Evolutionary conservation across 1,284 basidiomycete species (phyloP).

Genomic region (Rugosomyces carneus): DNA sequence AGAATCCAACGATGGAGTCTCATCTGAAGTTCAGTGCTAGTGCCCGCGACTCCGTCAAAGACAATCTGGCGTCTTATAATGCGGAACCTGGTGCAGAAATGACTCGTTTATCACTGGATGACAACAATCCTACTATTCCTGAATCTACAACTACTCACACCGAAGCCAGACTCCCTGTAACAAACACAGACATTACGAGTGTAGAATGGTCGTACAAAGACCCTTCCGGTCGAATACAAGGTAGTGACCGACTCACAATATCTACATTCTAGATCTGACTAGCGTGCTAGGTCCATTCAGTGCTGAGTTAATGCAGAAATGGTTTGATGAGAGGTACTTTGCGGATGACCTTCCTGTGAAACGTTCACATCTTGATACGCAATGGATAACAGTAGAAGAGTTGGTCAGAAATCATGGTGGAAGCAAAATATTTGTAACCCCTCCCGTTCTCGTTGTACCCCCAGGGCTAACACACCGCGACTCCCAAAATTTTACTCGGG

Average conservation of each 20-base stretch:
- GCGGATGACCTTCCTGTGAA: constrained; percentile 81
- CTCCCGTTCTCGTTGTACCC: constrained; percentile 37
- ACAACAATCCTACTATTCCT: constrained; percentile 9
- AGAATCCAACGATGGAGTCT: not conserved
- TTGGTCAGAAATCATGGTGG: constrained; percentile 45
- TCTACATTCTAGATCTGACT: constrained; percentile 7
- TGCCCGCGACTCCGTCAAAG: constrained; percentile 1
- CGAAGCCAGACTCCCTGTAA: constrained; percentile 33
- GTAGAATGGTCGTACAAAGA: constrained; percentile 92
- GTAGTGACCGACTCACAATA: constrained; percentile 31
- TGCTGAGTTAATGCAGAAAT: constrained; percentile 91
- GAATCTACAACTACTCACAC: constrained; percentile 17
- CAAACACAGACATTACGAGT: constrained; percentile 52
- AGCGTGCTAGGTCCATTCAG: constrained; percentile 75
- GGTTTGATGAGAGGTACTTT: constrained; percentile 93
- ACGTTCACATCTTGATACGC: constrained; percentile 58
- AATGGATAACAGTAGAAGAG: constrained; percentile 61
- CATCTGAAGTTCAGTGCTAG: constrained; percentile 4
- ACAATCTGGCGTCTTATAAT: constrained; percentile 4
- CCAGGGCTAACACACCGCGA: constrained; percentile 49
- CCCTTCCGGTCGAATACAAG: constrained; percentile 85
- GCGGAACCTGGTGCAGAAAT: constrained; percentile 14
- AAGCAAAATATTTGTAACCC: constrained; percentile 60
- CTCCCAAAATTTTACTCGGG: constrained; percentile 30
- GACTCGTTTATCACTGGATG: constrained; percentile 15